Evolutionary conservation across 306 rosid genomes (phyloP).

Genomic region (Ormosia semicastrata): DNA sequence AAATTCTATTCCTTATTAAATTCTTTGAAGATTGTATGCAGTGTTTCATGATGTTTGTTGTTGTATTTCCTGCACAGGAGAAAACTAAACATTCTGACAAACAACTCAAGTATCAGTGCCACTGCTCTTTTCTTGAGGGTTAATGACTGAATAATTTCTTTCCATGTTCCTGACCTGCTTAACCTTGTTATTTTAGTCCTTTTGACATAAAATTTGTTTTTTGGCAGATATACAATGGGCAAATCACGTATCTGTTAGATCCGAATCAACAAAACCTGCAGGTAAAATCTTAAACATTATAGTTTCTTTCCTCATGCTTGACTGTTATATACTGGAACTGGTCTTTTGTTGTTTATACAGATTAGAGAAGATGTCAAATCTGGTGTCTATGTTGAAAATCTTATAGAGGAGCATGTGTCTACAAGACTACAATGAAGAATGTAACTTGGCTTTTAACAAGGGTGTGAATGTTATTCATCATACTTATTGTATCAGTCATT

Average conservation of each 20-base stretch:
- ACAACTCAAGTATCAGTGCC: slow-evolving; percentile 85
- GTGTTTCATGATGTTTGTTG: slow-evolving; percentile 2
- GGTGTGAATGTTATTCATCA: slow-evolving; percentile 44
- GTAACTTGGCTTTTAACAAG: slow-evolving; percentile 71
- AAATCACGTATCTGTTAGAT: slow-evolving; percentile 82
- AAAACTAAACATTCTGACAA: slow-evolving; percentile 81
- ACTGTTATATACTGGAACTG: not conserved
- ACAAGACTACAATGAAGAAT: slow-evolving; percentile 49
- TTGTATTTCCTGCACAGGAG: slow-evolving; percentile 56
- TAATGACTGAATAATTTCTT: slow-evolving; percentile 5
- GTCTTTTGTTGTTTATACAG: slow-evolving; percentile 46
- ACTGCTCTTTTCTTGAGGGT: slow-evolving; percentile 79
- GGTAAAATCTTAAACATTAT: slow-evolving; percentile 38
- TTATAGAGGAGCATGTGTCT: slow-evolving; percentile 75
- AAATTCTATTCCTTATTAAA: not conserved
- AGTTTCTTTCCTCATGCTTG: slow-evolving; percentile 1
- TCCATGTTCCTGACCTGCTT: not conserved
- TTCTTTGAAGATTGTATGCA: not conserved
- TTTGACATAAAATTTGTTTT: slow-evolving; percentile 11
- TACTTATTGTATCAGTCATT: not conserved
- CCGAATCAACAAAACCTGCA: slow-evolving; percentile 83
- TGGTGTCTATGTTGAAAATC: slow-evolving; percentile 95
- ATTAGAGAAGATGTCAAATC: slow-evolving; percentile 97
- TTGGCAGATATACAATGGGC: slow-evolving; percentile 70
- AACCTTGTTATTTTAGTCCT: slow-evolving; percentile 8